These are phyloP conservation scores for Rhinocladiella similis DNA, from an alignment of 2,329 filamentous ascomycete species.

Conservation along the genomic window DNA sequence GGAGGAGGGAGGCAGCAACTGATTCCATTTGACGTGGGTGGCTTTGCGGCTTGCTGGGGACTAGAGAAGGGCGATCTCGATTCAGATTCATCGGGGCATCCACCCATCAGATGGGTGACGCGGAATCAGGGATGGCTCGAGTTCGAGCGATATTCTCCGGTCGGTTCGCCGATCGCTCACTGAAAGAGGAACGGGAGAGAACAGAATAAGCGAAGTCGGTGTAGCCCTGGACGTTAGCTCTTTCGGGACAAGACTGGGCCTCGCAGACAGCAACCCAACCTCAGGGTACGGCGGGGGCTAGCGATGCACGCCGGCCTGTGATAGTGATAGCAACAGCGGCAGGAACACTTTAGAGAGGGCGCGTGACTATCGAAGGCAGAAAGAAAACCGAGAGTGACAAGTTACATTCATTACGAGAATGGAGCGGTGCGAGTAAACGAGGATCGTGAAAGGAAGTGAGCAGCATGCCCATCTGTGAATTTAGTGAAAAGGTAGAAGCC, in stretches of 20 bases:
- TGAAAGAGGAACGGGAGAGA: background rate
- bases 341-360: too few relatives aligned
- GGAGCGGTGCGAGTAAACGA: too few relatives aligned
- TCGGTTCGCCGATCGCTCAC: background rate
- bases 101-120: background rate
- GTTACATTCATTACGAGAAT: too few relatives aligned
- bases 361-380: too few relatives aligned
- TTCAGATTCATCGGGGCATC: background rate
- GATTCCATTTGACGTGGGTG: background rate
- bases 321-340: too few relatives aligned
- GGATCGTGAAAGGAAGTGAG: too few relatives aligned
- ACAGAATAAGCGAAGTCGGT: constrained; percentile 5
- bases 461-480: too few relatives aligned
- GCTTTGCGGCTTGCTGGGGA: background rate
- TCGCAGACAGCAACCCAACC: too few relatives aligned
- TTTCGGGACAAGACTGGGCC: background rate
- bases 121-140: background rate
- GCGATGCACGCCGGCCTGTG: too few relatives aligned
- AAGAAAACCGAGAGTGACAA: too few relatives aligned
- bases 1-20: background rate
- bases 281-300: too few relatives aligned
- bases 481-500: background rate
- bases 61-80: background rate
- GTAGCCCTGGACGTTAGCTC: background rate
- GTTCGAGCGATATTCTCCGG: background rate